Conservation (phyloP, 176 grass and related monocot genomes). For the Zizania latifolia region DNA sequence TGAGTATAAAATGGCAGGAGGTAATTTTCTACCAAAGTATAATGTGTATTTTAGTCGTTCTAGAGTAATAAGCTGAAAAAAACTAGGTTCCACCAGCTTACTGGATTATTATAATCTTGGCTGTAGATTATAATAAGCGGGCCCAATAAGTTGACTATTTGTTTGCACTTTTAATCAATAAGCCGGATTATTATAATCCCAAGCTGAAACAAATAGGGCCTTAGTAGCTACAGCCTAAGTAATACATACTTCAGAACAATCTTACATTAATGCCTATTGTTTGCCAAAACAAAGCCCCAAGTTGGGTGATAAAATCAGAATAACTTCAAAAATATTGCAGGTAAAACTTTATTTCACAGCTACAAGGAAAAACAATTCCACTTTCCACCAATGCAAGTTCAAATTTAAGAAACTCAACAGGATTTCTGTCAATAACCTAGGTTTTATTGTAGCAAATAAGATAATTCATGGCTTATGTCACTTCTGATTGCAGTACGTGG, state of each 20-base stretch:
- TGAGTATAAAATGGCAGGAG: too few species aligned
- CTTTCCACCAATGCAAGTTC: constrained; percentile 7
- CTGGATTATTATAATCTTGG: too few species aligned
- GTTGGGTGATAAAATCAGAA: background rate
- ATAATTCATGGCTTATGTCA: background rate
- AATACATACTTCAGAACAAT: background rate
- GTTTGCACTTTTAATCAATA: too few species aligned
- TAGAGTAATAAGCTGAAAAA: too few species aligned
- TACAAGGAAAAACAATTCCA: background rate
- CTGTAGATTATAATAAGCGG: too few species aligned
- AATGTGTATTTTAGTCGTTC: too few species aligned
- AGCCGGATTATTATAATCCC: too few species aligned
- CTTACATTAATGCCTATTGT: background rate
- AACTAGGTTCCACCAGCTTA: too few species aligned
- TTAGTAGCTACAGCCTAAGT: too few species aligned
- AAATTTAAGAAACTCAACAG: constrained; percentile 7
- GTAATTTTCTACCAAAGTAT: too few species aligned
- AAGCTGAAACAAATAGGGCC: too few species aligned
- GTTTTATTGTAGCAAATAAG: background rate
- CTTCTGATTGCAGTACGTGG: background rate
- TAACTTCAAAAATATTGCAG: background rate
- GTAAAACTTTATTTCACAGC: background rate
- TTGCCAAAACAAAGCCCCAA: constrained; percentile 1
- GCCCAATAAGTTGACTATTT: too few species aligned
- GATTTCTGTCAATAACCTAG: background rate